These are phyloP conservation scores for Thermothelomyces thermophilus DNA, from an alignment of 2,329 filamentous ascomycete species.

Conservation along the genomic window DNA sequence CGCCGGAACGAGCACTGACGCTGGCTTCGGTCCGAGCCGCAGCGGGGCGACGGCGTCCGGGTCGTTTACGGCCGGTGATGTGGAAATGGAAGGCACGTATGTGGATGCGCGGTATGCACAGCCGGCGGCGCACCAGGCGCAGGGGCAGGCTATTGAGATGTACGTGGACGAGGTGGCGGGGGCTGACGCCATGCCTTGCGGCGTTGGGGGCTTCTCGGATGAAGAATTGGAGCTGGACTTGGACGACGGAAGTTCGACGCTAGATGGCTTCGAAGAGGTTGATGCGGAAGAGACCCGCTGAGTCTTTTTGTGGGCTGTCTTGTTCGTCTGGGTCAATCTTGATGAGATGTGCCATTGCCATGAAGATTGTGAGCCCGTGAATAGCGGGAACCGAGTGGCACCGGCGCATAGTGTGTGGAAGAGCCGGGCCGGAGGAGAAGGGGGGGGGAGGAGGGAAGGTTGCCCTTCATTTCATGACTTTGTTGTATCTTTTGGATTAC, in stretches of 20 bases:
- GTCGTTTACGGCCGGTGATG: conserved; percentile 30
- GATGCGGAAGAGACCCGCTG: not conserved
- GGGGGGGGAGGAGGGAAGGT: too few relatives aligned
- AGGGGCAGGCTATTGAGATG: conserved; percentile 18
- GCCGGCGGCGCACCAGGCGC: conserved; percentile 28
- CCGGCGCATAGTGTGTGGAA: too few relatives aligned
- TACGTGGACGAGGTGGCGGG: conserved; percentile 16
- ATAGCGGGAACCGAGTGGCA: too few relatives aligned
- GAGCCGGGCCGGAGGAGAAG: too few relatives aligned
- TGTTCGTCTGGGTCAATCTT: not conserved
- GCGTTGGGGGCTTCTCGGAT: not conserved
- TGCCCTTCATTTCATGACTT: too few relatives aligned
- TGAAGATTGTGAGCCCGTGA: too few relatives aligned
- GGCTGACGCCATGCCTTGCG: not conserved
- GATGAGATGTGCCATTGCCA: not conserved
- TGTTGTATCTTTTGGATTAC: too few relatives aligned
- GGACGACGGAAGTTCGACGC: conserved; percentile 21
- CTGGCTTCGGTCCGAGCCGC: not conserved
- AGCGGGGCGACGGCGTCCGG: conserved; percentile 28
- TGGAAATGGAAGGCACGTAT: conserved; percentile 26
- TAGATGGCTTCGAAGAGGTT: conserved; percentile 21
- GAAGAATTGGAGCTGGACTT: not conserved
- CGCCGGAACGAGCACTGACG: conserved; percentile 25
- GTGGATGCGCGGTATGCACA: conserved; percentile 30
- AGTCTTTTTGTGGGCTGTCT: not conserved